These are phyloP conservation scores for Hymenoscyphus occultus DNA, from an alignment of 2,329 filamentous ascomycete genomes.

Conservation along the genomic window DNA sequence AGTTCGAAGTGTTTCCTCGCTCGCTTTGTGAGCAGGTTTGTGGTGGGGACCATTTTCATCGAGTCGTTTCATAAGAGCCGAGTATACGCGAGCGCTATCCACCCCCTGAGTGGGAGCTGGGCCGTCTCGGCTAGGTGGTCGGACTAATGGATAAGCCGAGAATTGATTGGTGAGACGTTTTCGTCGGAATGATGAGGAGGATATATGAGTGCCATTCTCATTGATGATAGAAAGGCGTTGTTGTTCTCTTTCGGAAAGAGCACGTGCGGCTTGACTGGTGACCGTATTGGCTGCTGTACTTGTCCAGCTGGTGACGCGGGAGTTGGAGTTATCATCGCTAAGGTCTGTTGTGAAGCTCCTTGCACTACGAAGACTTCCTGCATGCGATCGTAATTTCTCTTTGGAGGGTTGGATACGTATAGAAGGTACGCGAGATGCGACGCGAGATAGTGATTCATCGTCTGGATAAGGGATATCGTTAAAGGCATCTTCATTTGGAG, in stretches of 20 bases:
- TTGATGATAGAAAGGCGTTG: slow-evolving; percentile 64
- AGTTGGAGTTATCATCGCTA: slow-evolving; percentile 48
- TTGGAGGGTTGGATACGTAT: slow-evolving; percentile 47
- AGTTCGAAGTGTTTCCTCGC: slow-evolving; percentile 20
- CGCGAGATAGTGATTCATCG: slow-evolving; percentile 46
- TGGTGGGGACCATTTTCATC: slow-evolving; percentile 40
- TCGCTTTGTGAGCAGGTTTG: slow-evolving; percentile 26
- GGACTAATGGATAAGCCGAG: slow-evolving; percentile 29
- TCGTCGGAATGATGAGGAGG: slow-evolving; percentile 40
- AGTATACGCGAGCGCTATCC: slow-evolving; percentile 59
- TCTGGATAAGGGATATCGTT: slow-evolving; percentile 39
- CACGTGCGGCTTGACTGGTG: slow-evolving; percentile 36
- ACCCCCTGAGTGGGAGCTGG: slow-evolving; percentile 35
- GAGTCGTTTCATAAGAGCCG: slow-evolving; percentile 59
- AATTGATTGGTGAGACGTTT: slow-evolving; percentile 30
- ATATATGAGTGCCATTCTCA: slow-evolving; percentile 49
- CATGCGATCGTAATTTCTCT: slow-evolving; percentile 49
- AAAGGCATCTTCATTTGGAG: slow-evolving; percentile 35
- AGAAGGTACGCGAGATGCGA: slow-evolving; percentile 49
- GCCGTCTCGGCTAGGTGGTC: slow-evolving; percentile 22
- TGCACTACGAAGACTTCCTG: slow-evolving; percentile 52
- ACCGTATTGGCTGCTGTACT: slow-evolving; percentile 57
- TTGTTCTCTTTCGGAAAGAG: slow-evolving; percentile 44
- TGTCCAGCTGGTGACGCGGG: slow-evolving; percentile 71
- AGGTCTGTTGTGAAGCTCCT: slow-evolving; percentile 42